phyloP scores from a whole-genome alignment of 2,329 filamentous ascomycete genomes.

The Colletotrichum sp. region DNA sequence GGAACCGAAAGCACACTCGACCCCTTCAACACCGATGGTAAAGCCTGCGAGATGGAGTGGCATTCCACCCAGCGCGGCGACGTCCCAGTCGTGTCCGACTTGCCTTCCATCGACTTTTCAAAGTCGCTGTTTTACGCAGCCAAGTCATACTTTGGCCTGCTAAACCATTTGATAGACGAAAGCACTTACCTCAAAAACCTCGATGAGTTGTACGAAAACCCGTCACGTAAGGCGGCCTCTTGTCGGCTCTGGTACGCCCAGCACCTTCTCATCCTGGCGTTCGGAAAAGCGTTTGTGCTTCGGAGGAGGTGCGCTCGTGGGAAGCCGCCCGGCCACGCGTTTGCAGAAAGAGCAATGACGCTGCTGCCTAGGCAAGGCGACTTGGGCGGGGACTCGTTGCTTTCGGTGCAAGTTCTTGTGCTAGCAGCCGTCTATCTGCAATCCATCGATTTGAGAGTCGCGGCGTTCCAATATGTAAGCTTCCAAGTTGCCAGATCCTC shows the following conservation, averaged over 20 bases:
- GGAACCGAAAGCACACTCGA: neutral
- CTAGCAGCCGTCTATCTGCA: neutral
- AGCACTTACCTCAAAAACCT: neutral
- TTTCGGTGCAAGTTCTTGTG: neutral
- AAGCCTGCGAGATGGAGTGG: neutral
- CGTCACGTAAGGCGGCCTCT: neutral
- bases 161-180: conserved; percentile 1
- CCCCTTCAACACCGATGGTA: conserved; percentile 6
- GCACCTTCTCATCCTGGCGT: conserved; percentile 13
- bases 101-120: neutral
- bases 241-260: conserved; percentile 2
- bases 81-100: neutral
- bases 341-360: neutral
- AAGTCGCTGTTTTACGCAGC: conserved; percentile 6
- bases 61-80: neutral
- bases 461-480: neutral
- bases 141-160: conserved; percentile 1
- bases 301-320: neutral
- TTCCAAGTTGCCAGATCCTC: neutral
- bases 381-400: neutral
- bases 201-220: neutral
- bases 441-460: neutral
- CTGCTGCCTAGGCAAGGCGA: neutral
- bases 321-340: neutral
- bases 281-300: conserved; percentile 1